Conservation (phyloP, 2,329 filamentous ascomycete genomes). For the Penicillium verrucosum region DNA sequence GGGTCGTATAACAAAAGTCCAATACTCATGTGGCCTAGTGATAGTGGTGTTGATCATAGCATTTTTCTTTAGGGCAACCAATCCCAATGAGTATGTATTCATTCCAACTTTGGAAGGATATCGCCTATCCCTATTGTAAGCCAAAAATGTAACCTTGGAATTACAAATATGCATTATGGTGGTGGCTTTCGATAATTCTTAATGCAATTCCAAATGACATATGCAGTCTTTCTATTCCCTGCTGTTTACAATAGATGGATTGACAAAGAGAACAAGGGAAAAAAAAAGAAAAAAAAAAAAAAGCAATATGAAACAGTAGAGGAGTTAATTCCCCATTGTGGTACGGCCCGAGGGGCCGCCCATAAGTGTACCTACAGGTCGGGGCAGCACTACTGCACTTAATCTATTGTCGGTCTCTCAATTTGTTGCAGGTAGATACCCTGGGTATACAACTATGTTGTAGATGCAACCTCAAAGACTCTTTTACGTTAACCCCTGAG, state of each 20-base stretch:
- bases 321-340: slow-evolving; percentile 15
- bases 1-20: slow-evolving; percentile 1
- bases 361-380: slow-evolving; percentile 2
- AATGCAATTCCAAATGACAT: slow-evolving; percentile 2
- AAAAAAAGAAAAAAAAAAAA: no score
- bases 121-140: neutral
- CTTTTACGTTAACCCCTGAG: neutral
- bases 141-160: neutral
- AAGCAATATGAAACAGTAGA: slow-evolving; percentile 18
- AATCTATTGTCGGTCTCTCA: neutral
- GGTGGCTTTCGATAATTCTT: slow-evolving; percentile 10
- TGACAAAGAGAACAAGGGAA: neutral
- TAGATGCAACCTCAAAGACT: neutral
- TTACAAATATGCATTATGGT: slow-evolving; percentile 1
- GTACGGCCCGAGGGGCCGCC: slow-evolving; percentile 18
- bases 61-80: slow-evolving; percentile 2
- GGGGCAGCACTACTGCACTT: slow-evolving; percentile 14
- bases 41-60: slow-evolving; percentile 13
- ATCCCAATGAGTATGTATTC: slow-evolving; percentile 1
- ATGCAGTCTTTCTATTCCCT: neutral
- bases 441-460: neutral
- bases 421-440: neutral
- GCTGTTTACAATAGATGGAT: neutral
- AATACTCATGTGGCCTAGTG: neutral
- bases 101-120: neutral